phyloP scores from a whole-genome alignment of 2,329 filamentous ascomycete species.

The Sclerotinia glacialis region DNA sequence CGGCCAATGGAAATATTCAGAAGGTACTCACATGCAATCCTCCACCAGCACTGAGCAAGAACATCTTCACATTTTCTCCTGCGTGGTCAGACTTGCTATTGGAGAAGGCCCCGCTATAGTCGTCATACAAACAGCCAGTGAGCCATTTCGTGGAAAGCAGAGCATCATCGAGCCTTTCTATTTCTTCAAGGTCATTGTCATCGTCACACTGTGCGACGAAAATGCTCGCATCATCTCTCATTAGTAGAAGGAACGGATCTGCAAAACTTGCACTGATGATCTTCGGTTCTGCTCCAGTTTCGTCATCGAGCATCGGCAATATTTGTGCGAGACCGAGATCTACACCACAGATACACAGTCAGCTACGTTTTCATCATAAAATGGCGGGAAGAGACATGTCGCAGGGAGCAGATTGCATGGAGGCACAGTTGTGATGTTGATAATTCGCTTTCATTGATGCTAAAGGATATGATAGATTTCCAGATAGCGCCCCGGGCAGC shows the following conservation, averaged over 20 bases:
- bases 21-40: conserved; percentile 63
- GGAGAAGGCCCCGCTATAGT: conserved; percentile 56
- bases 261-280: conserved; percentile 79
- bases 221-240: conserved; percentile 79
- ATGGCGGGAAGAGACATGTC: conserved; percentile 24
- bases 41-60: conserved; percentile 72
- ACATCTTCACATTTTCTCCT: conserved; percentile 62
- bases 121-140: conserved; percentile 79
- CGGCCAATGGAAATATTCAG: neutral
- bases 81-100: conserved; percentile 42
- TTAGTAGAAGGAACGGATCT: conserved; percentile 79
- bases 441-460: conserved; percentile 43
- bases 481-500: conserved; percentile 38
- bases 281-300: conserved; percentile 75
- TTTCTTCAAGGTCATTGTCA: conserved; percentile 80
- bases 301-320: conserved; percentile 87
- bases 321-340: conserved; percentile 89
- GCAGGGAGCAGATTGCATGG: conserved; percentile 32
- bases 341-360: conserved; percentile 40
- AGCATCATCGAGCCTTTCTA: conserved; percentile 60
- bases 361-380: conserved; percentile 23
- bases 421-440: conserved; percentile 33
- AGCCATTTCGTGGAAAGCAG: conserved; percentile 68
- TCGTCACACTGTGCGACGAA: conserved; percentile 76
- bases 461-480: conserved; percentile 41